phyloP scores from a whole-genome alignment of 768 basidiomycete species.

The Tricholoma sp. region DNA sequence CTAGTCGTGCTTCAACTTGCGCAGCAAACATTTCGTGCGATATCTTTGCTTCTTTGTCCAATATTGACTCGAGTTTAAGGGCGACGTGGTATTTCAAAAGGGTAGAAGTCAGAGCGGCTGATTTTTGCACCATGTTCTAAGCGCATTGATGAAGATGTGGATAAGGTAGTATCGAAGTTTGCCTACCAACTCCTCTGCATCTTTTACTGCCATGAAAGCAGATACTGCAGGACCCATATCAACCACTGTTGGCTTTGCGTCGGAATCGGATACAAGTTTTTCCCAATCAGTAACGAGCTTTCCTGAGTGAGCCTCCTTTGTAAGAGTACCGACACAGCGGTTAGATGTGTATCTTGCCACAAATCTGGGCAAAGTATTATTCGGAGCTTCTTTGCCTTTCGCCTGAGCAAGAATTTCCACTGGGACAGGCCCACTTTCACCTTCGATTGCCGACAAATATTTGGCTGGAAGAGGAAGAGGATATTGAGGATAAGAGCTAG shows the following conservation, averaged over 20 bases:
- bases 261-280: slow-evolving; percentile 47
- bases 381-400: slow-evolving; percentile 72
- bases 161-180: background rate
- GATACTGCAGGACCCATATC: slow-evolving; percentile 80
- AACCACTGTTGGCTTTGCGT: slow-evolving; percentile 63
- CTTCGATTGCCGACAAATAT: slow-evolving; percentile 74
- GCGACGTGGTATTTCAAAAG: slow-evolving; percentile 83
- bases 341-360: slow-evolving; percentile 54
- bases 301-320: slow-evolving; percentile 81
- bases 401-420: slow-evolving; percentile 77
- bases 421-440: slow-evolving; percentile 47
- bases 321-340: slow-evolving; percentile 65
- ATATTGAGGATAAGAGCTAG: slow-evolving; percentile 1
- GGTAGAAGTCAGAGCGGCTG: slow-evolving; percentile 77
- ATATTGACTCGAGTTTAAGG: slow-evolving; percentile 80
- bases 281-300: slow-evolving; percentile 89
- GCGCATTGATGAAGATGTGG: background rate
- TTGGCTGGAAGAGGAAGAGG: slow-evolving; percentile 52
- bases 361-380: slow-evolving; percentile 70
- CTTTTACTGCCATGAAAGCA: slow-evolving; percentile 79
- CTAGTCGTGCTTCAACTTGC: slow-evolving; percentile 84
- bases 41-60: slow-evolving; percentile 89
- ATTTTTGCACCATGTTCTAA: slow-evolving; percentile 74
- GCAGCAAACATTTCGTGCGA: slow-evolving; percentile 82
- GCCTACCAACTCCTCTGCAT: slow-evolving; percentile 85